A percentile compares a stretch with the other conserved stretches of the same genome.
These are phyloP conservation scores for Venturia carpophila DNA, from an alignment of 2,329 filamentous ascomycete genomes.

Conservation along the genomic window DNA sequence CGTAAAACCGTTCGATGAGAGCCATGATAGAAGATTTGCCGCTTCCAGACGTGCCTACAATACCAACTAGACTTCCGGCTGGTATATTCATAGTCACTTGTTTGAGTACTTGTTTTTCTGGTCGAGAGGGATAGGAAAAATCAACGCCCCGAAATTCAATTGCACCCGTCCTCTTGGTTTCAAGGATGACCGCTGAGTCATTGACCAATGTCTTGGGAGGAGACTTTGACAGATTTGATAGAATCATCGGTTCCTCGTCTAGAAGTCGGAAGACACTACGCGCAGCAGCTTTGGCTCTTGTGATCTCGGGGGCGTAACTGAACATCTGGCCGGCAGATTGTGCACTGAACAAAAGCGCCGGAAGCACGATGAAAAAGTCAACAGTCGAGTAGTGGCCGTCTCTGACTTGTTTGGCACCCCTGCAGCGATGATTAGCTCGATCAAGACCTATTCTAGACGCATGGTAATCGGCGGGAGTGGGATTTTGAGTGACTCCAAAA, in stretches of 20 bases:
- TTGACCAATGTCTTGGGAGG: conserved; percentile 29
- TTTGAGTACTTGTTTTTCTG: conserved; percentile 33
- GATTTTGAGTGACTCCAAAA: no score
- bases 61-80: conserved; percentile 35
- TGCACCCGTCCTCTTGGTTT: conserved; percentile 25
- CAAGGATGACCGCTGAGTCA: conserved; percentile 28
- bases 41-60: conserved; percentile 37
- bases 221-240: neutral
- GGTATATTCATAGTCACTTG: conserved; percentile 31
- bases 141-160: conserved; percentile 37
- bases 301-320: conserved; percentile 65
- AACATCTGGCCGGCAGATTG: conserved; percentile 69
- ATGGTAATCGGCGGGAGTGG: no score
- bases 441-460: neutral
- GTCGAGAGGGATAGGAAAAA: conserved; percentile 37
- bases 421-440: neutral
- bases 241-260: neutral
- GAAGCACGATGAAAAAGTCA: conserved; percentile 64
- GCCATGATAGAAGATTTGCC: conserved; percentile 37
- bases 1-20: conserved; percentile 34
- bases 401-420: conserved; percentile 59
- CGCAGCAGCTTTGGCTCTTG: conserved; percentile 55
- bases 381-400: conserved; percentile 57
- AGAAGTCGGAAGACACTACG: neutral
- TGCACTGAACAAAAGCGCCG: conserved; percentile 60